Evolutionary conservation across 257 asterid genomes (phyloP).

Genomic region (Solanum commersonii): DNA sequence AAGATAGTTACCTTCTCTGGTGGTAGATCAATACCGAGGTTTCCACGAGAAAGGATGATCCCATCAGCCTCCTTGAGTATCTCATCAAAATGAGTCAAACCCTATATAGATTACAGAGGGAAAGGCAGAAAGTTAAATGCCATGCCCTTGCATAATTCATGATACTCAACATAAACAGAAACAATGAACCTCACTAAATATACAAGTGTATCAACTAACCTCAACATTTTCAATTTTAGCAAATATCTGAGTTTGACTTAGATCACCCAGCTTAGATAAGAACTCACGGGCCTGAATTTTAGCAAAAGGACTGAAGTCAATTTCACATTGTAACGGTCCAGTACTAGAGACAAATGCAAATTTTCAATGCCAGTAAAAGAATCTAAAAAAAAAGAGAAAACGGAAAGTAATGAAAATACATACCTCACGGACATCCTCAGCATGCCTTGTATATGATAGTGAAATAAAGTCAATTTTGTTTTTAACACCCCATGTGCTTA

Average conservation of each 20-base stretch:
- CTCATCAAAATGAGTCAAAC: constrained; percentile 83
- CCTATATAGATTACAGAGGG: constrained; percentile 27
- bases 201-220: constrained; percentile 24
- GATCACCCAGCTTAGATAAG: constrained; percentile 74
- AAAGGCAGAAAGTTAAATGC: not conserved
- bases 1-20: constrained; percentile 65
- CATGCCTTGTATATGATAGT: constrained; percentile 73
- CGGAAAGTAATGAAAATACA: not conserved
- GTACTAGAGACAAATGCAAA: not conserved
- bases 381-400: not conserved
- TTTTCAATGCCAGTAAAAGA: not conserved
- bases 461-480: constrained; percentile 82
- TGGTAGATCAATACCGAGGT: constrained; percentile 88
- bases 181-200: not conserved
- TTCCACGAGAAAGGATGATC: constrained; percentile 83
- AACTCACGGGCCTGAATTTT: constrained; percentile 67
- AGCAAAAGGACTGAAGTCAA: not conserved
- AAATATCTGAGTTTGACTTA: constrained; percentile 77
- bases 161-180: not conserved
- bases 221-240: constrained; percentile 93
- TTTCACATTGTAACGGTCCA: not conserved
- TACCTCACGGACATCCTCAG: constrained; percentile 84
- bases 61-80: constrained; percentile 87
- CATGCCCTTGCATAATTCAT: not conserved
- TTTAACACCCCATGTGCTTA: constrained; percentile 78